Evolutionary conservation across 306 rosid species (phyloP).

Genomic region (Psophocarpus tetragonolobus): DNA sequence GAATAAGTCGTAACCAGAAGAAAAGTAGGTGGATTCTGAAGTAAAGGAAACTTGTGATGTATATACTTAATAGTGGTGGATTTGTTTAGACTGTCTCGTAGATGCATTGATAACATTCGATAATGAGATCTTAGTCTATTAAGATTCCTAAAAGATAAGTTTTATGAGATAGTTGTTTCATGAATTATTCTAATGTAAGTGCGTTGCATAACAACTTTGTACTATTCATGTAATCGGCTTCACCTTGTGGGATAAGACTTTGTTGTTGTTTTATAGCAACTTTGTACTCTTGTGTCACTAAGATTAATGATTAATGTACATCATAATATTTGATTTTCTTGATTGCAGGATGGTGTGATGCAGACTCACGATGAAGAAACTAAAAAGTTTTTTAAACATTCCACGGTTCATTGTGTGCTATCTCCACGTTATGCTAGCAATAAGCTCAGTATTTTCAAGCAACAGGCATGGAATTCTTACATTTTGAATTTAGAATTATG

Average conservation of each 20-base stretch:
- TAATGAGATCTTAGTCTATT: background rate
- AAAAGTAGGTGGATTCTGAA: background rate
- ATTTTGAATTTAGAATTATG: background rate
- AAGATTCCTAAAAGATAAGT: background rate
- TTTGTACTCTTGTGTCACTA: background rate
- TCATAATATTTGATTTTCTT: slow-evolving; percentile 18
- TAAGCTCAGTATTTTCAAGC: slow-evolving; percentile 83
- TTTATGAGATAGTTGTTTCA: background rate
- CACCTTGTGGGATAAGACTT: too few relatives aligned
- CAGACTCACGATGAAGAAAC: slow-evolving; percentile 82
- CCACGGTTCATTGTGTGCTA: slow-evolving; percentile 76
- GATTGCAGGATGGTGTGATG: slow-evolving; percentile 77
- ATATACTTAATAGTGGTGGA: background rate
- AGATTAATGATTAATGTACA: background rate
- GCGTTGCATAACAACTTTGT: slow-evolving; percentile 17
- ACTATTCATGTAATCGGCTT: too few relatives aligned
- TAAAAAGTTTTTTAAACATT: slow-evolving; percentile 61
- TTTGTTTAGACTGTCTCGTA: background rate
- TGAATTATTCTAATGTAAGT: background rate
- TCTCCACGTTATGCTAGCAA: slow-evolving; percentile 86
- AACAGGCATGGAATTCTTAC: slow-evolving; percentile 53
- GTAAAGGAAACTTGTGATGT: background rate
- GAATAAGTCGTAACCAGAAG: background rate
- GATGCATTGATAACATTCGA: background rate
- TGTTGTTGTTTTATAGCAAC: slow-evolving; percentile 19